A percentile compares a stretch with the other conserved stretches of the same genome.
phyloP scores from a whole-genome alignment of 2,329 filamentous ascomycete species.

The Scytalidium lignicola region DNA sequence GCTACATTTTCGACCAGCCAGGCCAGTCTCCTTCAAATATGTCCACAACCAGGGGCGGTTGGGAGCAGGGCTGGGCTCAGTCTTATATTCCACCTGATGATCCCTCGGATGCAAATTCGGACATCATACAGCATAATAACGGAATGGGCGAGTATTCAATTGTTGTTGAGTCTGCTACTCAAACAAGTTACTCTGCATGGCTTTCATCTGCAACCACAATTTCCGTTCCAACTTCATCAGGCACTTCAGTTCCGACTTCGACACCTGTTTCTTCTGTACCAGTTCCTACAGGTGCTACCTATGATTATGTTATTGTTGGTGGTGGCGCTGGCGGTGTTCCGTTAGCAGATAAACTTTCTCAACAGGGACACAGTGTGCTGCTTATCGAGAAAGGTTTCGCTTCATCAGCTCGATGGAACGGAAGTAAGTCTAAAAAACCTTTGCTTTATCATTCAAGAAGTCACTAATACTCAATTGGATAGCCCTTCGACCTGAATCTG shows the following conservation, averaged over 20 bases:
- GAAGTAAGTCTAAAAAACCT: constrained; percentile 29
- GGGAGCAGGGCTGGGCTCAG: constrained; percentile 53
- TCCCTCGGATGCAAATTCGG: constrained; percentile 38
- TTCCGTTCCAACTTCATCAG: constrained; percentile 22
- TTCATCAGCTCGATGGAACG: constrained; percentile 61
- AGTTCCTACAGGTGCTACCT: constrained; percentile 40
- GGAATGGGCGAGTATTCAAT: constrained; percentile 49
- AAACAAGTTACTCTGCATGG: constrained; percentile 30
- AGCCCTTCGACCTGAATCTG: constrained; percentile 30
- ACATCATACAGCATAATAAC: constrained; percentile 50
- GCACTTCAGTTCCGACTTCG: constrained; percentile 37
- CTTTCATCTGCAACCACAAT: constrained; percentile 23
- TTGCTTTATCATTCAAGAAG: neutral
- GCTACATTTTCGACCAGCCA: constrained; percentile 47
- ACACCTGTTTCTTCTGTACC: constrained; percentile 40
- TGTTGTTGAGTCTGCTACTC: constrained; percentile 36
- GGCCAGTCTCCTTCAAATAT: constrained; percentile 35
- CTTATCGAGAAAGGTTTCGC: constrained; percentile 56
- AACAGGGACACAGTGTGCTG: constrained; percentile 59
- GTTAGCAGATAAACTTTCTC: constrained; percentile 53
- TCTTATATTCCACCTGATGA: constrained; percentile 34
- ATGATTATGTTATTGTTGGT: constrained; percentile 51
- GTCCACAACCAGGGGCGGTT: constrained; percentile 37
- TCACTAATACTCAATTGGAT: constrained; percentile 5
- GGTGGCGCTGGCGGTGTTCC: constrained; percentile 48